These are phyloP conservation scores for Tetracladium setigerum DNA, from an alignment of 495 filamentous ascomycete species.

Conservation along the genomic window DNA sequence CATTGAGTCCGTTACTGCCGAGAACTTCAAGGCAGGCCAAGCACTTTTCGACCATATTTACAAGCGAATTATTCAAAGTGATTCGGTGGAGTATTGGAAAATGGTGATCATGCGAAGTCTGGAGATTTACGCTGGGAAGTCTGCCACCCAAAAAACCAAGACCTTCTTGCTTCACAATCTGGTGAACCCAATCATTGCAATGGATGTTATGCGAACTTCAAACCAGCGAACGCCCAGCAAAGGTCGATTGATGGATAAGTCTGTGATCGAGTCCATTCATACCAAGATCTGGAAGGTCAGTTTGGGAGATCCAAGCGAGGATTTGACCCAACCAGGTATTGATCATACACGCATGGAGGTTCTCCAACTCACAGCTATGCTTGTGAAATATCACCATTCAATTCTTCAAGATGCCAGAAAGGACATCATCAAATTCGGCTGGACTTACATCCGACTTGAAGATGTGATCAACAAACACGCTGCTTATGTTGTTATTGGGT, in stretches of 20 bases:
- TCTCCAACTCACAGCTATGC: constrained; percentile 84
- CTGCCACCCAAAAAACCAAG: constrained; percentile 77
- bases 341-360: constrained; percentile 96
- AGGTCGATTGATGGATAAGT: constrained; percentile 73
- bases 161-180: constrained; percentile 87
- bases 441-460: constrained; percentile 95
- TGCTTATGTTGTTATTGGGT: constrained; percentile 92
- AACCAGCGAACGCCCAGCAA: constrained; percentile 40
- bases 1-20: constrained; percentile 74
- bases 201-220: constrained; percentile 80
- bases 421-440: constrained; percentile 97
- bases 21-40: constrained; percentile 72
- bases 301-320: constrained; percentile 74
- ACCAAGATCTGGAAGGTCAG: constrained; percentile 92
- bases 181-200: constrained; percentile 93
- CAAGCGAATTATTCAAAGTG: constrained; percentile 69
- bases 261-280: constrained; percentile 85
- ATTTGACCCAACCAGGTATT: constrained; percentile 75
- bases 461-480: constrained; percentile 99
- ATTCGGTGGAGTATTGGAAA: constrained; percentile 84
- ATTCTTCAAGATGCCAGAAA: constrained; percentile 87
- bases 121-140: constrained; percentile 74
- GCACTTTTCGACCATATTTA: constrained; percentile 79
- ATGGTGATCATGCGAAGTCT: constrained; percentile 78
- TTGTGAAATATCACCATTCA: constrained; percentile 86